A percentile compares a stretch with the other conserved stretches of the same genome.
Conservation (phyloP, 2,329 filamentous ascomycete genomes). For the Daldinia eschscholtzii region DNA sequence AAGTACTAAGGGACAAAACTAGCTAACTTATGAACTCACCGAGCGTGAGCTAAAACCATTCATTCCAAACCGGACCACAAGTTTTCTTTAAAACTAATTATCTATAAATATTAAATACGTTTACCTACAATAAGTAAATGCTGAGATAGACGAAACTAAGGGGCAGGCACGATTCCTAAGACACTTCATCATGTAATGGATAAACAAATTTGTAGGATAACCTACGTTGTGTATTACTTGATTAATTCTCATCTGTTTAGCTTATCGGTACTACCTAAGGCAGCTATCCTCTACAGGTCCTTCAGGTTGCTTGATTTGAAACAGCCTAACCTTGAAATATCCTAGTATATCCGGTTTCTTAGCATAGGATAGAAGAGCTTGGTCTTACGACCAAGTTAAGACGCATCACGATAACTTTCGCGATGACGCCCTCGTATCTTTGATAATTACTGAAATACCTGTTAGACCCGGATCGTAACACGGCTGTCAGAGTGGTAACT, state of each 20-base stretch:
- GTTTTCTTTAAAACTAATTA: background rate
- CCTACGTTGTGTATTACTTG: background rate
- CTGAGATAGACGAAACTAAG: background rate
- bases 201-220: background rate
- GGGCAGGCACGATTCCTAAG: background rate
- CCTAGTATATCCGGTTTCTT: background rate
- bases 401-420: background rate
- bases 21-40: background rate
- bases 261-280: background rate
- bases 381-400: background rate
- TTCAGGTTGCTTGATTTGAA: background rate
- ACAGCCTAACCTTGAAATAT: background rate
- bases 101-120: background rate
- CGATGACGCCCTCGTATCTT: background rate
- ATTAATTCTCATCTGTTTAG: background rate
- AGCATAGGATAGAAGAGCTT: background rate
- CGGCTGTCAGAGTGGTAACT: slow-evolving; percentile 3
- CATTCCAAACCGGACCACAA: background rate
- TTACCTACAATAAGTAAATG: background rate
- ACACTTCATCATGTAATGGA: background rate
- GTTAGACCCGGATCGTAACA: slow-evolving; percentile 6
- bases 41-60: background rate
- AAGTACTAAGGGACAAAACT: background rate
- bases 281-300: background rate
- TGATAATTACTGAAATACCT: background rate